phyloP scores from a whole-genome alignment of 129 eudicot genomes.

The Lonicera japonica region DNA sequence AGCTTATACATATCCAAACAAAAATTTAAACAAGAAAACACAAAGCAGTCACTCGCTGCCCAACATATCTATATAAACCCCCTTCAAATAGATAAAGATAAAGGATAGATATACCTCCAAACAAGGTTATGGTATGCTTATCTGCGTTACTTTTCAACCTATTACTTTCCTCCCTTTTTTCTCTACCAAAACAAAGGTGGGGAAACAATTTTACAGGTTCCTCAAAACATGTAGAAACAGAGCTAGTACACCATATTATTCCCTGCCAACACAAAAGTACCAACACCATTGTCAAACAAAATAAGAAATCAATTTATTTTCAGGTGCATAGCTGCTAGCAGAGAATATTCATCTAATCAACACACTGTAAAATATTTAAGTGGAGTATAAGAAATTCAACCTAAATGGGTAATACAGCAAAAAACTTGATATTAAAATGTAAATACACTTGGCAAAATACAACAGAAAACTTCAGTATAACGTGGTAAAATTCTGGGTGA shows the following conservation, averaged over 20 bases:
- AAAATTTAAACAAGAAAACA: neutral
- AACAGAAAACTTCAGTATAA: too few relatives aligned
- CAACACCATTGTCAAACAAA: neutral
- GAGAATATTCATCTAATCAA: too few relatives aligned
- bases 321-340: neutral
- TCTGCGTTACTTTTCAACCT: neutral
- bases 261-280: neutral
- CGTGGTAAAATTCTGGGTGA: too few relatives aligned
- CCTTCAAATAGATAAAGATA: neutral
- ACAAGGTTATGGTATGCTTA: neutral
- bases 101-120: neutral
- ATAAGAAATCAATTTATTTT: too few relatives aligned
- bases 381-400: too few relatives aligned
- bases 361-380: too few relatives aligned
- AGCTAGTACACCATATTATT: neutral
- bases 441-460: too few relatives aligned
- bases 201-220: neutral
- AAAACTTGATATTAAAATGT: too few relatives aligned
- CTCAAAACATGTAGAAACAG: neutral
- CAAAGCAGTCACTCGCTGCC: neutral
- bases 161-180: neutral
- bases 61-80: too few relatives aligned
- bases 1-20: too few relatives aligned
- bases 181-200: neutral
- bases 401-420: too few relatives aligned